Evolutionary conservation across 805 yeast genomes (phyloP), one percentile per base, ranked within the genome.

Genomic region (Hanseniaspora occidentalis): DNA sequence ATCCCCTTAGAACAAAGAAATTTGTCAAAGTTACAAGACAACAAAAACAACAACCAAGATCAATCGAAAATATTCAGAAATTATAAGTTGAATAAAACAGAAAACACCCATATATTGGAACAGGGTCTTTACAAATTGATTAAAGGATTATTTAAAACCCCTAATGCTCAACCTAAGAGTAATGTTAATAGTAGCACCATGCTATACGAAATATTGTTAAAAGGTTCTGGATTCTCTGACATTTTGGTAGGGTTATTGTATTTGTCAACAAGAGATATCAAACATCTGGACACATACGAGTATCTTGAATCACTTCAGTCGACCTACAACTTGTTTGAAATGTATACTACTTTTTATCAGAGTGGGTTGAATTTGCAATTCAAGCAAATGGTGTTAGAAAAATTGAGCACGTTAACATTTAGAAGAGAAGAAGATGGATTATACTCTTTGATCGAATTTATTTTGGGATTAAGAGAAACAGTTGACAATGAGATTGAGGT

Each of bases 401-500:
- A 69, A 37, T 62, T 89, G 3, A 70, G 79, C 1, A 45, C 55
- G 3, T 57, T 84, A 21, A 80, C 82, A 1, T 54, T 73, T 17
- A 57, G 67, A 34, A 68, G 94, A 19, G 57, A 69, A 1, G 10
- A 19, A 20, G 78, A 80, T 50, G 96, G 97, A 0, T 75, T 92
- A 2, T 59, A 72, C 22, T 69, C 86, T 2, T 58, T 89, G 38
- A 67, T 86, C 22, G 96, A 89, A 56, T 75, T 83, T 46, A 66
- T 83, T 1, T 64, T 82, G 11, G 95, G 95, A 0, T 64, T 83
- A 20, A 65, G 95, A 42, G 94, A 84, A 33, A 67, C 69, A 40
- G 89, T 80, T 42, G 48, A 52, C 26, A 47, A 33, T 4, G 77
- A 75, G 10, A 58, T 85, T 11, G 77, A 77, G 46, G 58, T 77